phyloP scores from a whole-genome alignment of 768 basidiomycete genomes.

The Xerocomus spinulosus region DNA sequence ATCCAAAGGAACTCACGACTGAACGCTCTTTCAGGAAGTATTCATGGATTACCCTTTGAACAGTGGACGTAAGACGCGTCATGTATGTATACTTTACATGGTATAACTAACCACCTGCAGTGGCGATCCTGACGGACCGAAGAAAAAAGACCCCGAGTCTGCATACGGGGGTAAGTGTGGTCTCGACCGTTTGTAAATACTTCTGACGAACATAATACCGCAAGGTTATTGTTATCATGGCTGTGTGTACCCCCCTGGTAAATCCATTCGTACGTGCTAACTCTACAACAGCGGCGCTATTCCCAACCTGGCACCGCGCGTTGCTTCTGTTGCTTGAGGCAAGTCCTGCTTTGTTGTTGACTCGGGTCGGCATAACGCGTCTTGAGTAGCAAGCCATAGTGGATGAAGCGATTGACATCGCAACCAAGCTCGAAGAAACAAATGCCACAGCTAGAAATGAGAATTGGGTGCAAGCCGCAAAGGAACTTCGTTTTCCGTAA shows the following conservation, averaged over 20 bases:
- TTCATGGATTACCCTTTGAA: constrained; percentile 16
- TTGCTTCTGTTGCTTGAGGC: constrained; percentile 13
- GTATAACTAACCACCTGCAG: constrained; percentile 1
- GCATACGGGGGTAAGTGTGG: constrained; percentile 7
- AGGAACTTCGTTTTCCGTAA: constrained; percentile 16
- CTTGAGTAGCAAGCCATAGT: constrained; percentile 16
- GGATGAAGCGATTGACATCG: constrained; percentile 12
- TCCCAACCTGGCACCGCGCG: constrained; percentile 20
- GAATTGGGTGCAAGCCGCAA: constrained; percentile 13
- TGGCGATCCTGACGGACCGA: constrained; percentile 15
- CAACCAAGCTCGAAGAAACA: neutral
- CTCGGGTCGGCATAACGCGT: neutral
- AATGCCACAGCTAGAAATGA: neutral
- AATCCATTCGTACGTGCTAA: neutral
- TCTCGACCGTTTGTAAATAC: neutral
- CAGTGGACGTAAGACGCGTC: constrained; percentile 14
- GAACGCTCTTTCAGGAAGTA: constrained; percentile 4
- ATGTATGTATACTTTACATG: constrained; percentile 3
- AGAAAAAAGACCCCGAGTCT: neutral
- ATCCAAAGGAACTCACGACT: neutral
- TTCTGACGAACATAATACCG: constrained; percentile 1
- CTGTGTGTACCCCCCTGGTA: neutral
- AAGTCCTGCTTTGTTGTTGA: neutral
- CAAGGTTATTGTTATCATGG: constrained; percentile 21
- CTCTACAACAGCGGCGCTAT: constrained; percentile 12